phyloP scores from a whole-genome alignment of 2,329 filamentous ascomycete genomes.

The Thelonectria rubi region DNA sequence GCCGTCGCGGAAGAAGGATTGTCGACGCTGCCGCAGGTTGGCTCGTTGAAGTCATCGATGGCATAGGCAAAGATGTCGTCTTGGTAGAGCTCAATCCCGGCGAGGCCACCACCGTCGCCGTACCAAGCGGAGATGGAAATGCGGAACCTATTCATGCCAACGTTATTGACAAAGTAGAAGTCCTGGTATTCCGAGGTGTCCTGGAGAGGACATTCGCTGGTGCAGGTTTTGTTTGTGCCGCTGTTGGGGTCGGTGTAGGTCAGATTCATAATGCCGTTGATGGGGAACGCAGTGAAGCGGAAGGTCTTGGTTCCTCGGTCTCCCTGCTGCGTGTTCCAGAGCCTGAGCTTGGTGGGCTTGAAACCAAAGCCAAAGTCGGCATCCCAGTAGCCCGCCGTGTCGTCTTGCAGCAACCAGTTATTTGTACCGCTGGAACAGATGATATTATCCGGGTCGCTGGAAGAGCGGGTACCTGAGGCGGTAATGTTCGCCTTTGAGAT shows the following conservation, averaged over 20 bases:
- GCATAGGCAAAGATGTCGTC: constrained; percentile 88
- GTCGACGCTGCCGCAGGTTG: constrained; percentile 73
- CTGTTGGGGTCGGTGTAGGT: constrained; percentile 83
- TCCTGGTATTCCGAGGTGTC: constrained; percentile 80
- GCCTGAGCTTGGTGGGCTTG: constrained; percentile 82
- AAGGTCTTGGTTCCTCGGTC: constrained; percentile 89
- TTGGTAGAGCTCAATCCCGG: constrained; percentile 87
- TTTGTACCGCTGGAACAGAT: constrained; percentile 77
- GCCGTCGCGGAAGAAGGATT: constrained; percentile 70
- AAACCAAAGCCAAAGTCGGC: constrained; percentile 87
- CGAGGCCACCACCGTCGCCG: constrained; percentile 82
- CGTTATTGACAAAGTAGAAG: constrained; percentile 86
- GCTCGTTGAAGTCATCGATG: constrained; percentile 87
- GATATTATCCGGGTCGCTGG: constrained; percentile 80
- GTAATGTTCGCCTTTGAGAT: constrained; percentile 80
- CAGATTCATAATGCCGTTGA: constrained; percentile 95
- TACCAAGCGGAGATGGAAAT: constrained; percentile 90
- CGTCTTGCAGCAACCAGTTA: constrained; percentile 79
- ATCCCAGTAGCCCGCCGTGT: constrained; percentile 81
- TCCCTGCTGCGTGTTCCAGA: constrained; percentile 87
- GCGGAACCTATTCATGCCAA: constrained; percentile 88
- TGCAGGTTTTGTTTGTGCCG: constrained; percentile 76
- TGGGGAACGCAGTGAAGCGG: constrained; percentile 83
- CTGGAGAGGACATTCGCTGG: constrained; percentile 85
- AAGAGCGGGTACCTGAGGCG: constrained; percentile 70